phyloP scores from a whole-genome alignment of 1,284 basidiomycete genomes.

The Mycena sp. region DNA sequence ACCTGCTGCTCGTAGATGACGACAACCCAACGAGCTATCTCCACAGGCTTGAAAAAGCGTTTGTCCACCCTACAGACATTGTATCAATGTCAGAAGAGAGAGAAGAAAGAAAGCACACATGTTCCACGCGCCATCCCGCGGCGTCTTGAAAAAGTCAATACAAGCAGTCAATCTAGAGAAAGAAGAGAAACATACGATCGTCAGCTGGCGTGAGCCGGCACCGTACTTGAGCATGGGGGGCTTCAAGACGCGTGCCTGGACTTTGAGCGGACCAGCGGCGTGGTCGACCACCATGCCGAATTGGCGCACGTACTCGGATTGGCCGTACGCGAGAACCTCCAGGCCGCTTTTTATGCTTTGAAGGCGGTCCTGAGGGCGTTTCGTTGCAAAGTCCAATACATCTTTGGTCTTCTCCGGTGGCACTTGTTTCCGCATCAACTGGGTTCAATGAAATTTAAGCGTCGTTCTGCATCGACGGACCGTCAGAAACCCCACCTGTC shows the following conservation, averaged over 20 bases:
- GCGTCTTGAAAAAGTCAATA: neutral
- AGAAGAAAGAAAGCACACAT: slow-evolving; percentile 5
- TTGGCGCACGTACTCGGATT: slow-evolving; percentile 76
- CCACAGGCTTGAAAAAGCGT: slow-evolving; percentile 27
- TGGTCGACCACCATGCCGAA: slow-evolving; percentile 71
- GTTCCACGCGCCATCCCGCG: slow-evolving; percentile 52
- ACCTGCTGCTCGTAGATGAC: slow-evolving; percentile 52
- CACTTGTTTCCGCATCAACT: slow-evolving; percentile 77
- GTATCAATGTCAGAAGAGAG: too few relatives aligned
- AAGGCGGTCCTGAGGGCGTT: slow-evolving; percentile 61
- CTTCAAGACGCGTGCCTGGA: slow-evolving; percentile 68
- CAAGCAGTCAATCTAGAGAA: neutral
- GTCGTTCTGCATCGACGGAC: neutral
- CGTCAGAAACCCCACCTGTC: slow-evolving; percentile 52
- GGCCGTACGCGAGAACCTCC: slow-evolving; percentile 73
- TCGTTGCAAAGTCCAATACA: slow-evolving; percentile 77
- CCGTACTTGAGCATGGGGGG: slow-evolving; percentile 75
- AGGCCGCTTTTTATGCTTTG: slow-evolving; percentile 57
- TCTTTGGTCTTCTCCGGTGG: slow-evolving; percentile 75
- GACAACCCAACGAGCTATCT: slow-evolving; percentile 26
- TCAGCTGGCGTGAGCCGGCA: slow-evolving; percentile 50
- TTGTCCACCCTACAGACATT: slow-evolving; percentile 16
- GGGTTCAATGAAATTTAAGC: neutral
- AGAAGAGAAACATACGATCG: slow-evolving; percentile 14
- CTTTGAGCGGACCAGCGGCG: slow-evolving; percentile 56